A percentile compares a stretch with the other conserved stretches of the same genome.
phyloP scores from a whole-genome alignment of 495 filamentous ascomycete species.

The Wilcoxina mikolae region DNA sequence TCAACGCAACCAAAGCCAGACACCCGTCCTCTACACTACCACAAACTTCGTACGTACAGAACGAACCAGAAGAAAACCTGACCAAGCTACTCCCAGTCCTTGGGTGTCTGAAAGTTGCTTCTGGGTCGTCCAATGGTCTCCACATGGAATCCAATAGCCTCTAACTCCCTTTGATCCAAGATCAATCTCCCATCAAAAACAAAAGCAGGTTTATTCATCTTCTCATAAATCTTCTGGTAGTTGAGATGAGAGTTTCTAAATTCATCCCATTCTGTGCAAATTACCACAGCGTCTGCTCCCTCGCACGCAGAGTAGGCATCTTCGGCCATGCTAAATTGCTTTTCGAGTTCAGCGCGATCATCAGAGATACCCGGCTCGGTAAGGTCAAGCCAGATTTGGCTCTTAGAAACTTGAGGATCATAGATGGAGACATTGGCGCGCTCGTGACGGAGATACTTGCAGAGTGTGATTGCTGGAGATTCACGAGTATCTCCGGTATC shows the following conservation, averaged over 20 bases:
- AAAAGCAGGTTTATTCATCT: slow-evolving; percentile 53
- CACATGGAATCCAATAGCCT: slow-evolving; percentile 42
- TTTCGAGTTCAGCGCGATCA: slow-evolving; percentile 26
- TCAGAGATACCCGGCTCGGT: slow-evolving; percentile 28
- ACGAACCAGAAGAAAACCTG: too few species aligned
- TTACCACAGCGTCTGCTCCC: slow-evolving; percentile 39
- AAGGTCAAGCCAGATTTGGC: slow-evolving; percentile 28
- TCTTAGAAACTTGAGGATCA: slow-evolving; percentile 42
- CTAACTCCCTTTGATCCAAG: slow-evolving; percentile 42
- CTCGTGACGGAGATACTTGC: slow-evolving; percentile 49
- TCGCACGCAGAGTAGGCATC: slow-evolving; percentile 41
- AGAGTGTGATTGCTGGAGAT: slow-evolving; percentile 52
- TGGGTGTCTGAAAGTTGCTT: slow-evolving; percentile 16
- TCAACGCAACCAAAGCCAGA: too few species aligned
- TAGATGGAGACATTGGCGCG: slow-evolving; percentile 52
- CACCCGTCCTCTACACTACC: too few species aligned
- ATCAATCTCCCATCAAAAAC: slow-evolving; percentile 58
- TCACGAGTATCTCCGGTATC: slow-evolving; percentile 66
- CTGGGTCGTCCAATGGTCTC: slow-evolving; percentile 35
- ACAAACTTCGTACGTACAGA: too few species aligned
- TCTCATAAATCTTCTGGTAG: slow-evolving; percentile 29
- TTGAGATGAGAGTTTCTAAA: slow-evolving; percentile 33
- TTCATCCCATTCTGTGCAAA: slow-evolving; percentile 53
- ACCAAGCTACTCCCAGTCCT: slow-evolving; percentile 24
- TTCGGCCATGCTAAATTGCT: slow-evolving; percentile 33